Evolutionary conservation across 1,139 yeast species (phyloP).

Genomic region (Suhomyces wounanorum): DNA sequence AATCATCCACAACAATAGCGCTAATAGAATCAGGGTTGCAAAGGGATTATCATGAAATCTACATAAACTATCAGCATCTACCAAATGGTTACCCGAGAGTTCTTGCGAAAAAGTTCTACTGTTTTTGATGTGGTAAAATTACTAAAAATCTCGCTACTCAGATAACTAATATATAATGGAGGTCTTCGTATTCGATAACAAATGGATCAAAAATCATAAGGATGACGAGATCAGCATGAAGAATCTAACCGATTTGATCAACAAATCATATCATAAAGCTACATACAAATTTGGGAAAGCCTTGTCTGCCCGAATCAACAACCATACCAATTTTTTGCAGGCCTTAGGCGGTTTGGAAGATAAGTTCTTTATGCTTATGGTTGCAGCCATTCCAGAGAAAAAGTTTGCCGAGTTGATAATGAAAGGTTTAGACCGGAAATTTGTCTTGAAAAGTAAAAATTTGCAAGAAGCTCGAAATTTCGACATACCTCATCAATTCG

Average conservation of each 20-base stretch:
- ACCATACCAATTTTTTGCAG: slow-evolving; percentile 34
- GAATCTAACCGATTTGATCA: slow-evolving; percentile 31
- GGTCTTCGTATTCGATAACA: slow-evolving; percentile 1
- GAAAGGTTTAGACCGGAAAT: slow-evolving; percentile 13
- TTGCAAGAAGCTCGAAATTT: slow-evolving; percentile 26
- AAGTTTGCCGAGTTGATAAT: neutral
- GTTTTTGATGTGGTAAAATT: neutral
- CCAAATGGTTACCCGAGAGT: too few species aligned
- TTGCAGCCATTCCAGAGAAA: slow-evolving; percentile 33
- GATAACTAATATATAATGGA: neutral
- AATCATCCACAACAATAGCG: too few species aligned
- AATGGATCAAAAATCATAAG: neutral
- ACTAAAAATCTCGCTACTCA: neutral
- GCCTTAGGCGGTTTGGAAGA: slow-evolving; percentile 24
- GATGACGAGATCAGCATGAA: slow-evolving; percentile 12
- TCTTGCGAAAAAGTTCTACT: neutral
- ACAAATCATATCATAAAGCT: slow-evolving; percentile 52
- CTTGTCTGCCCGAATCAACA: slow-evolving; percentile 33
- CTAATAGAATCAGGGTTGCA: too few species aligned
- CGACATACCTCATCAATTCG: slow-evolving; percentile 30
- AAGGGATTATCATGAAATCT: too few species aligned
- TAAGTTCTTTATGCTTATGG: slow-evolving; percentile 23
- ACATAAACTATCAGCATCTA: too few species aligned
- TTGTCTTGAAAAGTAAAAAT: slow-evolving; percentile 20
- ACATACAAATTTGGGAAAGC: slow-evolving; percentile 47